Base-by-base conservation (phyloP, 768 basidiomycete genomes). In the Naganishia randhawae region DNA sequence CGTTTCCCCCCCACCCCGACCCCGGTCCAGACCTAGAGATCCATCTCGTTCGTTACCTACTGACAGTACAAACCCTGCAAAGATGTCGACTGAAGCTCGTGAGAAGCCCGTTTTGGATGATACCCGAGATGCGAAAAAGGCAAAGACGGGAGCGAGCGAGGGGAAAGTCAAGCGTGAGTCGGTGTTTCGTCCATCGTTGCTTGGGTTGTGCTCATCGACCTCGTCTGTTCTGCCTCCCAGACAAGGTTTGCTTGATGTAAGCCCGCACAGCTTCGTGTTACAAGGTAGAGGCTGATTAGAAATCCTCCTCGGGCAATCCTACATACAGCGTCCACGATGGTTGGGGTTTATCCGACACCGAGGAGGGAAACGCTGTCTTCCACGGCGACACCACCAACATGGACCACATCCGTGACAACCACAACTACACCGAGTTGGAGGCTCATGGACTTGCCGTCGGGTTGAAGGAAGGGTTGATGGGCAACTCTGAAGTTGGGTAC, bases 401-500 rank as follows among this genome's bases (percentile, higher is more conserved):
- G 94, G 91, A 94, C 80, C 84, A 83, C 50, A 89, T 97, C 74
- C 87, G 88, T 5, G 84, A 89, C 74, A 84, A 88, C 5, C 85
- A 94, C 79, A 85, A 86, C 69, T 85, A 86, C 74, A 85, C 89
- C 54, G 84, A 85, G 16, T 84, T 97, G 22, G 82, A 85, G 17
- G 94, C 94, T 1, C 91, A 93, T 71, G 93, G 93, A 13, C 84
- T 90, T n/a, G 89, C 92, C 7, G 94, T 96, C 6, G 93, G 93
- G 0, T 83, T 97, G 65, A 91, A 84, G 74, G 94, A 96, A 50
- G 94, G 93, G 0, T 85, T 96, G 64, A 97, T 97, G 94, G 94
- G 93, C 17, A 95, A 97, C 82, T 95, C 93, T 2, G 93, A 97
- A 82, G 93, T 96, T 71, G 94, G 93, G 91, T 93, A 75, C 67